Evolutionary conservation across 176 grass and related monocot species (phyloP).

Genomic region (Avena eriantha): DNA sequence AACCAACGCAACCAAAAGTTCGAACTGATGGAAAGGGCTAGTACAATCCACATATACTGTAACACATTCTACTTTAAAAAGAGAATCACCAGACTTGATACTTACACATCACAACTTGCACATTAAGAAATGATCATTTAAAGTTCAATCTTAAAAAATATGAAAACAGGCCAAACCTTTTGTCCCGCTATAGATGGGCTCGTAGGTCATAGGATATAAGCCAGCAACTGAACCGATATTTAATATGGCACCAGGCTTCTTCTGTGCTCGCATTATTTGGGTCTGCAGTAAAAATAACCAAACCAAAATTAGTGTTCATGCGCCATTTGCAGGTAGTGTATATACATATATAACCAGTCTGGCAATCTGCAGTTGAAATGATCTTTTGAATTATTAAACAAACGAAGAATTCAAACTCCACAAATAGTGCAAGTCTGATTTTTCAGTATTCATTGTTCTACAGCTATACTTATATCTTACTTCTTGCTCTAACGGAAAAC

Average conservation of each 20-base stretch:
- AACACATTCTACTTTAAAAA: not conserved
- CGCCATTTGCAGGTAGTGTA: not conserved
- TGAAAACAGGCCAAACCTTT: constrained; percentile 58
- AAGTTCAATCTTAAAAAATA: not conserved
- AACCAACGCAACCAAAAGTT: no score
- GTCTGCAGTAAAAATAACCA: constrained; percentile 45
- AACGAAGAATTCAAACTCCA: constrained; percentile 17
- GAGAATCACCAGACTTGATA: not conserved
- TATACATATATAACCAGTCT: not conserved
- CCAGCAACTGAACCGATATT: constrained; percentile 80
- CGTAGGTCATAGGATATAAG: constrained; percentile 61
- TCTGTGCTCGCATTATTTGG: constrained; percentile 71
- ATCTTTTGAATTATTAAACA: not conserved
- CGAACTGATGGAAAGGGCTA: no score
- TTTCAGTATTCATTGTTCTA: not conserved
- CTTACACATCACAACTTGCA: constrained; percentile 5
- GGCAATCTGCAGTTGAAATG: not conserved
- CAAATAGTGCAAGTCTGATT: constrained; percentile 5
- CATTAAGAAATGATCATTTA: not conserved
- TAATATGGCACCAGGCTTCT: constrained; percentile 80
- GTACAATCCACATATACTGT: no score
- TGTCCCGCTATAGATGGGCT: constrained; percentile 75
- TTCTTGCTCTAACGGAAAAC: not conserved
- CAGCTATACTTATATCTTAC: constrained; percentile 19
- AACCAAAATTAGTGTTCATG: not conserved